Evolutionary conservation across 2,329 filamentous ascomycete genomes (phyloP), one percentile per base, ranked within the genome.

Genomic region (Eutypella sp.): DNA sequence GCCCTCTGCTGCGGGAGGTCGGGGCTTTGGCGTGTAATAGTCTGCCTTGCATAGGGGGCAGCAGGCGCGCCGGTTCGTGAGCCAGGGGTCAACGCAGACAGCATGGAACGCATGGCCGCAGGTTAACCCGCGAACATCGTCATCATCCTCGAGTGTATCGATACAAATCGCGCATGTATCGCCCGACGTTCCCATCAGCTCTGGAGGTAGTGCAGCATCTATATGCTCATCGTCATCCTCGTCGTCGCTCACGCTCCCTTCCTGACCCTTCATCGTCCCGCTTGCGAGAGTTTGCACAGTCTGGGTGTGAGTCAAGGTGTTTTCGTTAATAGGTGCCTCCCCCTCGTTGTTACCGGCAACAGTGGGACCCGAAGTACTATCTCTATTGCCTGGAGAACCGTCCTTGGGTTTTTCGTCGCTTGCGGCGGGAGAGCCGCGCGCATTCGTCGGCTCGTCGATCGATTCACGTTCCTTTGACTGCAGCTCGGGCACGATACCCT

Each of bases 31-130:
- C 3, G 89, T 85, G 66, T 95, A 97, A 67, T 97, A 99, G 63
- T 99, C 93, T 34, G 92, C 89, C 71, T 99, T 99, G 75, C 93
- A 99, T 6, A 99, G 82, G 5, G 93, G 93, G 65, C 93, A 99
- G 72, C 92, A 97, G 22, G 93, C 93, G 54, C 92, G 85, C 52
- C 93, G 82, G 61, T 87, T 91, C 9, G 93, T 99, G 52, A 99
- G 72, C 93, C 93, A 99, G 10, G 93, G 93, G 58, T 99, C 93
- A 41, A 99, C 81, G 63, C 93, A 99, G 33, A 86, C 88, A 42
- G 90, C 91, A 65, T 99, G 93, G 79, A 97, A 99, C 44, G 92
- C 91, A 67, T 99, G 93, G n/a, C 93, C 93, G 61, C 93, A 99
- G 4, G 89, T 90, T 50, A 99, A 72, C 2, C 93, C 93, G 56